Evolutionary conservation across 768 basidiomycete genomes (phyloP), one percentile per base, ranked within the genome.

Genomic region (Russula vinacea): DNA sequence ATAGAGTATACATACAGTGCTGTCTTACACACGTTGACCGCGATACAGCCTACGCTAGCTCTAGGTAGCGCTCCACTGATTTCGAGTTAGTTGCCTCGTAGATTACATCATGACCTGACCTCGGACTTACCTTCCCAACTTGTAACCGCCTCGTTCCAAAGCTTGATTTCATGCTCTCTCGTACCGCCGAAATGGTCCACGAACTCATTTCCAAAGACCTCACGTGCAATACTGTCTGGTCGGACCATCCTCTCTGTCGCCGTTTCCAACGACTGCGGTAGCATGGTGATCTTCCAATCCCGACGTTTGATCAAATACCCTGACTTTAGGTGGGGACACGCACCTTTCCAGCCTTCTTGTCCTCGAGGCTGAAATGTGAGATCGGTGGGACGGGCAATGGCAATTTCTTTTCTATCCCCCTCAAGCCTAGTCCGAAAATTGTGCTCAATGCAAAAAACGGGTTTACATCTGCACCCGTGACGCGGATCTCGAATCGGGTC

Each of bases 391-490:
- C 83, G 0, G 85, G 81, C 49, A 98, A 75, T 14, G 78, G 66
- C 64, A 90, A 74, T 73, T 89, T 83, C 76, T 87, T 88, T 75
- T 86, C 82, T 61, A 99, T 93, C 2, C 97, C 97, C 62, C 93
- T 82, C 32, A 97, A 72, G 10, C 97, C 97, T 33, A 96, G 78
- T 22, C 84, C 80, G 74, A 98, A 93, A 66, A 98, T 89, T 3
- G 96, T 88, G 55, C 90, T 87, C 50, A 98, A 77, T 0, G 94
- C 85, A 67, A 89, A 92, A 76, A 94, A 91, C 1, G 94, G 91
- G 76, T 95, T 94, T 84, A 98, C 92, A 72, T 99, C 97, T 44
- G 97, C 97, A 29, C 97, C 97, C 1, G 97, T 95, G 19, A 98
- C 85, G 59, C 97, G 88, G 16, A 99, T 78, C 78, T 99, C 97